Evolutionary conservation across 2,329 filamentous ascomycete genomes (phyloP), one percentile per base, ranked within the genome.

Genomic region (Aspergillus ibericus): DNA sequence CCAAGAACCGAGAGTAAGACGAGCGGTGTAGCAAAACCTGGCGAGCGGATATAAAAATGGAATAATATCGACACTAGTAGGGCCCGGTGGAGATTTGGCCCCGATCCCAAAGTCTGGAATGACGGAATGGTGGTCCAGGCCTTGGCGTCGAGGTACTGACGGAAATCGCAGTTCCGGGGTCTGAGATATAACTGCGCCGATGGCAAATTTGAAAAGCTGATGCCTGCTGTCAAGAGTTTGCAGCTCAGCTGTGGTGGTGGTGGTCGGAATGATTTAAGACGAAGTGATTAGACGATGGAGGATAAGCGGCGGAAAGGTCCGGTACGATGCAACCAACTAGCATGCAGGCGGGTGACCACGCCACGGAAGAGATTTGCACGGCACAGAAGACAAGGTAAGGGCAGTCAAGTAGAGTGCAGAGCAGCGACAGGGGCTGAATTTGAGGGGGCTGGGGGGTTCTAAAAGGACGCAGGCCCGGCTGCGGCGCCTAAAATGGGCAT

Each of bases 11-110:
- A 38, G 29, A 22, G 48, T 46, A 48, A 52, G 63, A 67, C 58
- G 55, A 67, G 66, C 66, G 66, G 66, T 68, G 65, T 66, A 64
- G 62, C 42, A 36, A 29, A 62, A 58, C 42, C 48, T 46, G 22
- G 44, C 42, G 46, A 44, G 27, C 32, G 52, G 46, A 40, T 53
- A 56, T 62, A 62, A 57, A 20, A 50, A 56, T 46, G 44, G 38
- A 49, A 48, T 57, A 63, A 56, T 57, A 61, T 61, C 56, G 56
- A 56, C 38, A 56, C 58, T 60, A 65, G 56, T 56, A 49, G 42
- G 55, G 35, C 34, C 32, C 38, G 58, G 62, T 67, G 66, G 66
- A 61, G 63, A 62, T 54, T 53, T 46, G 52, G 53, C 54, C 54
- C 54, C 58, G 60, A 60, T 62, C 57, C 60, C 38, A 50, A 55